Base-by-base conservation (phyloP, 768 basidiomycete genomes). In the Terana coerulea region DNA sequence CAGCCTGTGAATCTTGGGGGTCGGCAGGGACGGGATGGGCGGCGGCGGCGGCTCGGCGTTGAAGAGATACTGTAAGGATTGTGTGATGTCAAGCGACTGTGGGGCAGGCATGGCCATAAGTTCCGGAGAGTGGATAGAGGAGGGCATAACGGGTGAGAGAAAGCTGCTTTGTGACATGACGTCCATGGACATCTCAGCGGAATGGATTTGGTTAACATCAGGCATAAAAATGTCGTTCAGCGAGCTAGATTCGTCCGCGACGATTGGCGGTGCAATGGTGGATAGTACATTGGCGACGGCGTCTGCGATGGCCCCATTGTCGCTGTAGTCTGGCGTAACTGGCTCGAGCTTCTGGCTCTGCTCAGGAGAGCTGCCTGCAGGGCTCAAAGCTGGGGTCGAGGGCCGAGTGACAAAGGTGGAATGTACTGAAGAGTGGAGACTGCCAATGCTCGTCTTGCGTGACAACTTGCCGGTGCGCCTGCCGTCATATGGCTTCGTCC, bases 1-100 rank as follows among this genome's bases (percentile, higher is more conserved):
- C 34, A 94, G 79, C 5, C 90, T 83, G 61, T 91, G 89, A 51
- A 94, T 93, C 40, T 77, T 86, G 11, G 91, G 89, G 33, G 78
- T 69, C 47, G 79, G 80, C 53, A 78, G 64, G 53, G 77, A 72
- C 52, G 75, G 52, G 30, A 74, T 59, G 55, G 79, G 71, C 17
- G 78, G 70, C 19, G 75, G 67, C n/a, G 33, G 21, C 54, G 78
- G 75, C 49, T 69, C 63, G 30, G 78, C 67, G 51, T 81, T 76
- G 61, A 84, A 84, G 64, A 85, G 84, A 28, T 40, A 50, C 25
- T 49, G 53, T 24, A 54, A 34, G 6, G 48, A 33, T 22, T 43
- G 47, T 33, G 47, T n/a, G 3, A 49, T 21, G 29, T 49, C 47
- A 7, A 33, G 10, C 10, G 39, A 30, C 29, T 33, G 49, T 4